These are phyloP conservation scores for Coniferiporia weirii DNA, from an alignment of 1,284 basidiomycete genomes.

Conservation along the genomic window DNA sequence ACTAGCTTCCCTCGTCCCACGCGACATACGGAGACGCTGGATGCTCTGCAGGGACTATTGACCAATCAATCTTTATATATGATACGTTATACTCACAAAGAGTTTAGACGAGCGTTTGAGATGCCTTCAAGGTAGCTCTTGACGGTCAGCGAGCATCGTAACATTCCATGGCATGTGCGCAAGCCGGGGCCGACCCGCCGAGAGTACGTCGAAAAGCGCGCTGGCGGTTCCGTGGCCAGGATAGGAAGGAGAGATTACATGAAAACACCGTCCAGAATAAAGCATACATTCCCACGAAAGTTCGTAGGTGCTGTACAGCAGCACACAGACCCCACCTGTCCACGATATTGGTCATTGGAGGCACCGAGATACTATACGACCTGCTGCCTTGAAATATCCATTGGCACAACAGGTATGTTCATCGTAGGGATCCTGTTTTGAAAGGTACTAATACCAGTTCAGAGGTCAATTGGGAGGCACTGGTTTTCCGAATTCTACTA, in stretches of 20 bases:
- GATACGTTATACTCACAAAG: neutral
- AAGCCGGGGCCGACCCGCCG: neutral
- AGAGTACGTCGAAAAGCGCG: neutral
- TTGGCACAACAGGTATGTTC: conserved; percentile 57
- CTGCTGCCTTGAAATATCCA: conserved; percentile 82
- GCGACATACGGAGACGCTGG: neutral
- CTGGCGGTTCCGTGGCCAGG: neutral
- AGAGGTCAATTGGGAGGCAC: conserved; percentile 89
- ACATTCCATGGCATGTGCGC: conserved; percentile 47
- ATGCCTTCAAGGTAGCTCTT: conserved; percentile 26
- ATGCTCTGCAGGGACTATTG: neutral
- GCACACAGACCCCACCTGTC: neutral
- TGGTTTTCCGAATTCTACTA: conserved; percentile 29
- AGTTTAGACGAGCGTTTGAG: too few relatives aligned
- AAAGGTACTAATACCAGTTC: conserved; percentile 20
- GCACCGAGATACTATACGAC: conserved; percentile 11
- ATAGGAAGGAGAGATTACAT: neutral
- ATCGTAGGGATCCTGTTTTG: too few relatives aligned
- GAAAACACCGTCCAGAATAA: neutral
- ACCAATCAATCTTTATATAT: neutral
- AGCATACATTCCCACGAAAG: neutral
- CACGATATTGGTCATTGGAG: neutral
- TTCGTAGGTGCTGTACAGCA: neutral
- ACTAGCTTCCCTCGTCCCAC: neutral
- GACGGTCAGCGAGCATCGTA: conserved; percentile 41